Percentiles rank a stretch among this genome's conserved stretches.
Conservation (phyloP, 164 flowering plant genomes). For the Litsea cubeba region DNA sequence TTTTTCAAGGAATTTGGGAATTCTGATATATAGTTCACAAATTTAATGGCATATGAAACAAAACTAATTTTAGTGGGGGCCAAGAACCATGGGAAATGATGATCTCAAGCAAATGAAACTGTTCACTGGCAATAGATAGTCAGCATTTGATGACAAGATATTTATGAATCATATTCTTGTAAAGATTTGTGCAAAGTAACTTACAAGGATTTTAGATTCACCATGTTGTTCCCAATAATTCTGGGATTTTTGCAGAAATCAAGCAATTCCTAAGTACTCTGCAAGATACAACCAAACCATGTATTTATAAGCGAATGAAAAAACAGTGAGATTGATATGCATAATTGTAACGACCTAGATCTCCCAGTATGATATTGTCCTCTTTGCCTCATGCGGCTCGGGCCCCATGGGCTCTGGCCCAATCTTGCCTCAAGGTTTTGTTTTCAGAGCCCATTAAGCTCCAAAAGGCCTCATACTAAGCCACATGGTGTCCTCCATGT, state of each 20-base stretch:
- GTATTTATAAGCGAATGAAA: not conserved
- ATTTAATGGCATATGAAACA: not conserved
- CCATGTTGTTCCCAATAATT: conserved; percentile 30
- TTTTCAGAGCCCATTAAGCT: too few relatives aligned
- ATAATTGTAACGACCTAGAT: too few relatives aligned
- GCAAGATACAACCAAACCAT: conserved; percentile 9
- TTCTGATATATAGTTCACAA: too few relatives aligned
- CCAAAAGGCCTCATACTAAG: too few relatives aligned
- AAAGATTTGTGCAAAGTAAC: conserved; percentile 11
- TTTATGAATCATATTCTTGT: not conserved
- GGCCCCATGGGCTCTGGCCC: too few relatives aligned
- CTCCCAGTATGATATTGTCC: too few relatives aligned
- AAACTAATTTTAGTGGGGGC: not conserved
- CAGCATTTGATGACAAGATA: not conserved
- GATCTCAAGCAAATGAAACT: not conserved
- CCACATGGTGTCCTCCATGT: too few relatives aligned
- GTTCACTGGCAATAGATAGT: not conserved
- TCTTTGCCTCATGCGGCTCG: too few relatives aligned
- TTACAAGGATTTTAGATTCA: conserved; percentile 35
- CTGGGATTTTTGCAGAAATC: conserved; percentile 46
- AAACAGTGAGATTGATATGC: not conserved
- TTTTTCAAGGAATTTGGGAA: too few relatives aligned
- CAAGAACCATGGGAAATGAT: not conserved
- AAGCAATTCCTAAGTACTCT: conserved; percentile 66
- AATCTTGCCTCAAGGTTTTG: too few relatives aligned